Evolutionary conservation across 352 stramenopile species (phyloP).

Genomic region (Plasmopara viticola): DNA sequence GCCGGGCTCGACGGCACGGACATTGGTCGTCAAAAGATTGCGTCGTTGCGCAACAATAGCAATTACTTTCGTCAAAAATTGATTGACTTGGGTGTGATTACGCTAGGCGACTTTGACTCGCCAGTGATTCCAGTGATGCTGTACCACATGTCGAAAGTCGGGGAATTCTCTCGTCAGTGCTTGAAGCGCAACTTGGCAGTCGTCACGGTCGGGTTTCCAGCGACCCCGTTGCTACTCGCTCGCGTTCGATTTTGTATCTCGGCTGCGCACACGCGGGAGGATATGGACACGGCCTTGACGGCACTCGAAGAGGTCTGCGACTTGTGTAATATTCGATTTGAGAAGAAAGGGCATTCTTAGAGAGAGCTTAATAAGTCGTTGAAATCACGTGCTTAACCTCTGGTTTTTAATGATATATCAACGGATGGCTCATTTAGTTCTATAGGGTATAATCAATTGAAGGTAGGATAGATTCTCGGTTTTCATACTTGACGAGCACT

Average conservation of each 20-base stretch:
- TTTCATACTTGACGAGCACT: background rate
- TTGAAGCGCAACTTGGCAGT: constrained; percentile 93
- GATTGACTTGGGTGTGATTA: constrained; percentile 89
- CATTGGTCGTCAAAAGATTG: constrained; percentile 91
- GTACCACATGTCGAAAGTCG: constrained; percentile 97
- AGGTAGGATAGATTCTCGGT: background rate
- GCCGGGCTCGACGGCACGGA: constrained; percentile 92
- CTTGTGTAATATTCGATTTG: constrained; percentile 73
- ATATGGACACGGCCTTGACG: constrained; percentile 89
- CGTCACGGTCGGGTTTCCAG: constrained; percentile 97
- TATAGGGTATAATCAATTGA: constrained; percentile 6
- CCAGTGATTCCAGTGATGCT: constrained; percentile 98
- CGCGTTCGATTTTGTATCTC: constrained; percentile 96
- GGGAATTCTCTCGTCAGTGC: constrained; percentile 95
- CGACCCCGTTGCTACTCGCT: constrained; percentile 91
- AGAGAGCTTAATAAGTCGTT: background rate
- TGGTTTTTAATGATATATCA: no score
- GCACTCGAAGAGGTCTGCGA: constrained; percentile 90
- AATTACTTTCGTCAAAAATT: constrained; percentile 97
- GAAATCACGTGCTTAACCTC: no score
- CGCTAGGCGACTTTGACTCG: constrained; percentile 94
- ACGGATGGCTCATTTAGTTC: background rate
- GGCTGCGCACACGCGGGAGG: constrained; percentile 89
- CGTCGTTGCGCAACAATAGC: constrained; percentile 92
- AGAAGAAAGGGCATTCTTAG: constrained; percentile 10